Percentiles rank a stretch among this genome's conserved stretches.
Conservation (phyloP, 352 stramenopile genomes). For the Phytophthora cajani region DNA sequence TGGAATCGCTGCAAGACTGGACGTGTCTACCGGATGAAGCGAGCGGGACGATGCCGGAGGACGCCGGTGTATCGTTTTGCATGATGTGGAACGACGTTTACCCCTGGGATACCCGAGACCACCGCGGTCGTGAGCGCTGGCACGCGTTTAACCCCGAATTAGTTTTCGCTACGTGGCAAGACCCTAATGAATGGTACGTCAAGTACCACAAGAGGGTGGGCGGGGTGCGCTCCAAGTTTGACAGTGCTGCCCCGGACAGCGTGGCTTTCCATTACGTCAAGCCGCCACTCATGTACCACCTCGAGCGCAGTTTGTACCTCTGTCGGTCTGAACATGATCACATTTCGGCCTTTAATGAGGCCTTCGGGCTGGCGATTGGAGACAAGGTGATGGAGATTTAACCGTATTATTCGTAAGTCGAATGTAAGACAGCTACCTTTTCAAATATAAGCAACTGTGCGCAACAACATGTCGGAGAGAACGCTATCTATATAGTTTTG, state of each 20-base stretch:
- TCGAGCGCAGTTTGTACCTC: conserved; percentile 71
- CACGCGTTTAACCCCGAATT: conserved; percentile 60
- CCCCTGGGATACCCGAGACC: conserved; percentile 77
- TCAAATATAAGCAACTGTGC: too few species aligned
- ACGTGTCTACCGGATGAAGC: conserved; percentile 64
- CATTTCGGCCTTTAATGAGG: conserved; percentile 54
- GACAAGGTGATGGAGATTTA: conserved; percentile 31
- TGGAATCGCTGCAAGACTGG: conserved; percentile 48
- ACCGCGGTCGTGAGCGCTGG: conserved; percentile 71
- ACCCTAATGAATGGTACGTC: conserved; percentile 64
- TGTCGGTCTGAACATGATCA: conserved; percentile 57
- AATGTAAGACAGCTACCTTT: too few species aligned
- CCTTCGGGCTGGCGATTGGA: conserved; percentile 52
- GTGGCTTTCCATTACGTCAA: conserved; percentile 79
- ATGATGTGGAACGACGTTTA: conserved; percentile 82
- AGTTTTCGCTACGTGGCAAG: conserved; percentile 43
- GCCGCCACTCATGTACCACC: conserved; percentile 70
- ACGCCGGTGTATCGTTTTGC: conserved; percentile 77
- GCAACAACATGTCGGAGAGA: too few species aligned
- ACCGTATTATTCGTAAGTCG: neutral
- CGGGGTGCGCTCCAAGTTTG: conserved; percentile 47
- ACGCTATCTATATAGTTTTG: too few species aligned
- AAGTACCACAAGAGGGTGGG: conserved; percentile 69
- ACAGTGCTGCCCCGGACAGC: conserved; percentile 63
- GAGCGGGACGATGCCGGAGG: conserved; percentile 73